Base-by-base conservation (phyloP, 2,329 filamentous ascomycete genomes). In the Phaeosphaeriaceae sp. region DNA sequence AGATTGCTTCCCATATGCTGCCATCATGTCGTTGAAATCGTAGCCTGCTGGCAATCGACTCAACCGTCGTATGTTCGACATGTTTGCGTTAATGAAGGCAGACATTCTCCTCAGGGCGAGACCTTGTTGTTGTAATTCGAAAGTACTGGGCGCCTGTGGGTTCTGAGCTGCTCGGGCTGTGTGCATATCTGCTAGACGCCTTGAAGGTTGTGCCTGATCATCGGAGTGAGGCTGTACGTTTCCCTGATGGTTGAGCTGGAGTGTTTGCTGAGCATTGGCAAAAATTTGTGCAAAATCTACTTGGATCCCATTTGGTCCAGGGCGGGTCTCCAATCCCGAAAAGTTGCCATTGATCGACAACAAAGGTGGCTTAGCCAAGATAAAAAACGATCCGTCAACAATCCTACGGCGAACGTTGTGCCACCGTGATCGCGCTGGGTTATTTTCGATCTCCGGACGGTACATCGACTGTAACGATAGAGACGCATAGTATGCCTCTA, bases 361-460 rank as follows among this genome's bases (percentile, higher is more conserved):
- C 9, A 44, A 37, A 5, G 45, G 46, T 21, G 58, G 54, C 38
- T 47, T 37, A 5, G 79, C 70, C 9, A 82, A 68, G 2, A 82
- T 67, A 53, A 83, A 83, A 48, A 83, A 76, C 0, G 76, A 80
- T 0, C 80, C 79, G 36, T 83, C 79, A 2, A 70, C 67, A n/a
- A 83, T 74, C 34, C 75, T 77, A 23, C 75, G 72, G 0, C 76
- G 71, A 8, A 83, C 70, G 4, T 81, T 73, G 12, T 77, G 74
- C 80, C 81, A 83, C 3, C 81, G 69, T 0, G 79, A 78, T 3
- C 80, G 71, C 0, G 80, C 80, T 0, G 81, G 80, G 57, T 82
- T 82, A 29, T 72, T 74, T 61, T 83, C 81, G 2, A 83, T 71
- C 46, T 78, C 76, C 0, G 80, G 80, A 8, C 75, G 74, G 52